These are phyloP conservation scores for Yamadazyma aaseri DNA, from an alignment of 1,139 yeast species.

Conservation along the genomic window DNA sequence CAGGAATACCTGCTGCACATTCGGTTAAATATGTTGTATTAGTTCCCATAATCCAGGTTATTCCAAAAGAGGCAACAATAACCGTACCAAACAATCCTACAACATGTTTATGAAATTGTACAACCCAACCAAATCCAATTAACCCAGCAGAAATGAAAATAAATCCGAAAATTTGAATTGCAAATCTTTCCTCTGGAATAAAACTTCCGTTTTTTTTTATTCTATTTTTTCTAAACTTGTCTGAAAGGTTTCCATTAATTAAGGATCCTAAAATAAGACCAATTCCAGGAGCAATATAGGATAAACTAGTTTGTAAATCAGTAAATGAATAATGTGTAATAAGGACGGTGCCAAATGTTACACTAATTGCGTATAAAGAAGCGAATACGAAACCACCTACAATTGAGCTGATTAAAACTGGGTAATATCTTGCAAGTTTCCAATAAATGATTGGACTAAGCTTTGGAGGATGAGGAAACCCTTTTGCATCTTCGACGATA, in stretches of 20 bases:
- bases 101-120: constrained; percentile 43
- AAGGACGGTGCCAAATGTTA: constrained; percentile 46
- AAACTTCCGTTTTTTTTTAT: constrained; percentile 3
- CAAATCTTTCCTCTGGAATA: constrained; percentile 48
- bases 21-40: constrained; percentile 59
- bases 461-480: constrained; percentile 49
- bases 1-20: constrained; percentile 50
- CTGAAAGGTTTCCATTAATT: constrained; percentile 51
- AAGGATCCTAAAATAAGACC: constrained; percentile 52
- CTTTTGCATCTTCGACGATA: constrained; percentile 20
- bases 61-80: constrained; percentile 52
- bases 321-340: constrained; percentile 36
- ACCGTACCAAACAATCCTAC: constrained; percentile 43
- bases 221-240: constrained; percentile 25
- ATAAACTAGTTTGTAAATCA: constrained; percentile 32
- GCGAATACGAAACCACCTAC: constrained; percentile 55
- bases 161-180: constrained; percentile 48
- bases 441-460: constrained; percentile 40
- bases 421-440: constrained; percentile 37
- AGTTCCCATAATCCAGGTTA: constrained; percentile 60
- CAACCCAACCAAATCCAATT: constrained; percentile 57
- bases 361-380: constrained; percentile 53
- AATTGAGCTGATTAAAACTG: constrained; percentile 48
- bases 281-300: constrained; percentile 56
- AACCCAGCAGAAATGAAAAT: constrained; percentile 44